phyloP scores from a whole-genome alignment of 225 moss, liverwort and hornwort genomes.

The Marchantia polymorpha region DNA sequence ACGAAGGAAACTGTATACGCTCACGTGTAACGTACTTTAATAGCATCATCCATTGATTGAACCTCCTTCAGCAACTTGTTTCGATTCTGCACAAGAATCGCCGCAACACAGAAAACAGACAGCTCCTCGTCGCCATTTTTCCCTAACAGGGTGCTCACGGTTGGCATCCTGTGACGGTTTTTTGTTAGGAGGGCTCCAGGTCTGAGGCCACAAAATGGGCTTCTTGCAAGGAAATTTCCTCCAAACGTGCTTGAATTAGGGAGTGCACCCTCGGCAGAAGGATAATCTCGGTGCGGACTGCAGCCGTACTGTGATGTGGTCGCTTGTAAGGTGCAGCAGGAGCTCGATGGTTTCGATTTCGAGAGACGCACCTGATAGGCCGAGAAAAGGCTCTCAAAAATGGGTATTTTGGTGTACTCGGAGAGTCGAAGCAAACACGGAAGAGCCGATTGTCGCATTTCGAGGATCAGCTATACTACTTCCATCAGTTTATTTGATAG shows the following conservation, averaged over 20 bases:
- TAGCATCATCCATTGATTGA: no score
- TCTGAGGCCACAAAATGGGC: slow-evolving; percentile 75
- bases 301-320: slow-evolving; percentile 11
- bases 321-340: slow-evolving; percentile 45
- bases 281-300: slow-evolving; percentile 26
- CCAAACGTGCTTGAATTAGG: slow-evolving; percentile 26
- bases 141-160: slow-evolving; percentile 23
- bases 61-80: no score
- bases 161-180: slow-evolving; percentile 45
- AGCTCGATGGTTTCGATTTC: slow-evolving; percentile 86
- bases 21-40: no score
- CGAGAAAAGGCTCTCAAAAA: no score
- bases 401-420: no score
- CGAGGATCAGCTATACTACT: no score
- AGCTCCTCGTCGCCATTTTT: slow-evolving; percentile 52
- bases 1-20: no score
- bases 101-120: slow-evolving; percentile 55
- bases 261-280: background rate
- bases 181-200: slow-evolving; percentile 58
- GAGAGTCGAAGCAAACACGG: no score
- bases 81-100: no score
- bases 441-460: no score
- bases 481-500: no score
- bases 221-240: slow-evolving; percentile 48
- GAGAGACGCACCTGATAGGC: slow-evolving; percentile 91